Conservation (phyloP, 306 rosid genomes). For the Mimosa pudica region DNA sequence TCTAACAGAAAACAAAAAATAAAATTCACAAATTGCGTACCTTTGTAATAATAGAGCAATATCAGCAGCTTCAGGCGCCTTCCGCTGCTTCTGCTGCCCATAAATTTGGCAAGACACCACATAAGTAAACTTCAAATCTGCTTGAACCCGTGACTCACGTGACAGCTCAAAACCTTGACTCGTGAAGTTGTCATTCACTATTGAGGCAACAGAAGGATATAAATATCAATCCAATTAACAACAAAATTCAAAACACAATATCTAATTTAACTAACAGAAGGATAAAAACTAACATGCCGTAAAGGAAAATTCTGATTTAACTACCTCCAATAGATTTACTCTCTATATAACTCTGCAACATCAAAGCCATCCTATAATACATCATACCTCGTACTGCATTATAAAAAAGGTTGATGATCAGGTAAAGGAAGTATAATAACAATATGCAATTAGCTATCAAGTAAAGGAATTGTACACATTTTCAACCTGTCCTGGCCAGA, state of each 20-base stretch:
- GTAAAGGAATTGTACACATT: constrained; percentile 15
- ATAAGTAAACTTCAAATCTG: constrained; percentile 93
- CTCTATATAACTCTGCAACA: constrained; percentile 92
- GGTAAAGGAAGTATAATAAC: constrained; percentile 13
- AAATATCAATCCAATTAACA: constrained; percentile 26
- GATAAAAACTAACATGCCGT: constrained; percentile 3
- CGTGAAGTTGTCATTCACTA: constrained; percentile 59
- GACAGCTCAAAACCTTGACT: constrained; percentile 83
- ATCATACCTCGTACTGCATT: constrained; percentile 97
- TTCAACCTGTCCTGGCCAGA: constrained; percentile 89
- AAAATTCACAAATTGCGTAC: constrained; percentile 40
- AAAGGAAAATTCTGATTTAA: constrained; percentile 26
- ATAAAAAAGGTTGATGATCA: constrained; percentile 33
- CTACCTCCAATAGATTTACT: constrained; percentile 79
- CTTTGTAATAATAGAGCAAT: constrained; percentile 90
- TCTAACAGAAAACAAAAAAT: constrained; percentile 2
- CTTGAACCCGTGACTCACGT: constrained; percentile 86
- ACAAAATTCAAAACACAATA: constrained; percentile 10
- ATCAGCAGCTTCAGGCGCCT: constrained; percentile 82
- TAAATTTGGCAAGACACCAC: constrained; percentile 99
- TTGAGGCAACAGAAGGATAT: constrained; percentile 32
- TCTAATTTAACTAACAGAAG: too few relatives aligned
- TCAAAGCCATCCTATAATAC: constrained; percentile 96
- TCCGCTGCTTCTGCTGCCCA: constrained; percentile 92
- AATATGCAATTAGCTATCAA: constrained; percentile 17